phyloP scores from a whole-genome alignment of 805 yeast genomes.

The Clavispora carvajalis region DNA sequence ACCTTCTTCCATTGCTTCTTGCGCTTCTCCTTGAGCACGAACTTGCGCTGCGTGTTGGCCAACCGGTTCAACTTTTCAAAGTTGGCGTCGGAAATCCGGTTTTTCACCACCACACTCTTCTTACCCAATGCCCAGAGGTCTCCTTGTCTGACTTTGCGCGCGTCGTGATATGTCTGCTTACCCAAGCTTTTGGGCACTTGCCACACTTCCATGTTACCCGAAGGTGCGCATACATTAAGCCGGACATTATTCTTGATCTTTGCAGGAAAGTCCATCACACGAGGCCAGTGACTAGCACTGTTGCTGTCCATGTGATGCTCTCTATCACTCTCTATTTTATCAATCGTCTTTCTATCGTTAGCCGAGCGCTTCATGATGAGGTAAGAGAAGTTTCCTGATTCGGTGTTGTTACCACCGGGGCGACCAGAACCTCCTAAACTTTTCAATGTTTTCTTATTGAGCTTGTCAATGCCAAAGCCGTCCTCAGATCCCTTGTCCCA shows the following conservation, averaged over 20 bases:
- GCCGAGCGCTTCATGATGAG: slow-evolving; percentile 59
- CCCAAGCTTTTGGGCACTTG: slow-evolving; percentile 74
- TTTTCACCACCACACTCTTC: slow-evolving; percentile 30
- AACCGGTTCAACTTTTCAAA: slow-evolving; percentile 31
- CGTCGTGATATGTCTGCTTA: slow-evolving; percentile 78
- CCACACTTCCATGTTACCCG: slow-evolving; percentile 84
- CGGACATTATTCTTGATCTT: slow-evolving; percentile 80
- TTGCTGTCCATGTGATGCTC: slow-evolving; percentile 23
- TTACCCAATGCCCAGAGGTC: slow-evolving; percentile 72
- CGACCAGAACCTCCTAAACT: slow-evolving; percentile 72
- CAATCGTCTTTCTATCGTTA: slow-evolving; percentile 38
- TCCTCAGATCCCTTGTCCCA: slow-evolving; percentile 61
- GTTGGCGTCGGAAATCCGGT: slow-evolving; percentile 24
- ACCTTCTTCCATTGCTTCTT: slow-evolving; percentile 15
- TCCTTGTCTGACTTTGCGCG: slow-evolving; percentile 77
- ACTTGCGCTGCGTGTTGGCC: slow-evolving; percentile 34
- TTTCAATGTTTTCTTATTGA: slow-evolving; percentile 22
- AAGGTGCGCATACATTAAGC: slow-evolving; percentile 71
- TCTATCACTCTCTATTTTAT: slow-evolving; percentile 35
- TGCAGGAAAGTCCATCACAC: slow-evolving; percentile 65
- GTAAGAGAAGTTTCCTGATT: slow-evolving; percentile 69
- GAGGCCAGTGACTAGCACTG: slow-evolving; percentile 49
- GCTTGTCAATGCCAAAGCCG: slow-evolving; percentile 47
- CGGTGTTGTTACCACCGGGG: slow-evolving; percentile 63
- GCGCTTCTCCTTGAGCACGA: slow-evolving; percentile 19